These are phyloP conservation scores for Cavenderia fasciculata DNA, from an alignment of 78 protist species.

Conservation along the genomic window DNA sequence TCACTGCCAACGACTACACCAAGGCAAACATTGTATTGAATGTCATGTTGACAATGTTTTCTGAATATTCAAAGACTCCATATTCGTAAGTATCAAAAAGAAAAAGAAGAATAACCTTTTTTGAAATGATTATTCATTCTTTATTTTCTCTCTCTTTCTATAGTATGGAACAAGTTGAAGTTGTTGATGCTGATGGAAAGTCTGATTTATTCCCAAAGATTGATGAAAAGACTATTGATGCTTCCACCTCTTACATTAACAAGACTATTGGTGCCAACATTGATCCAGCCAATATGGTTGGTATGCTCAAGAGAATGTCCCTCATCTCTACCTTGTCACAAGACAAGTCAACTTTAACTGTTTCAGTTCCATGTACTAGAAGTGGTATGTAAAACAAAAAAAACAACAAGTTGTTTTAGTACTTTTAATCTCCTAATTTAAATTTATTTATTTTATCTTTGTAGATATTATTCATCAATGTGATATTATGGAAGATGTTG, in stretches of 20 bases:
- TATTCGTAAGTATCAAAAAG: conserved; percentile 53
- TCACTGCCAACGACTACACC: conserved; percentile 97
- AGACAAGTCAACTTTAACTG: conserved; percentile 29
- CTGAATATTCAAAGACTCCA: conserved; percentile 85
- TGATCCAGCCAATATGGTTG: conserved; percentile 22
- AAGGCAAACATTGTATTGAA: conserved; percentile 96
- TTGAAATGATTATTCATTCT: neutral
- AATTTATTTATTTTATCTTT: neutral
- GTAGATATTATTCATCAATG: conserved; percentile 97
- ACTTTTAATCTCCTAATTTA: conserved; percentile 14
- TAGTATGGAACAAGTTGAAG: conserved; percentile 84
- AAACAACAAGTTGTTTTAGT: too few species aligned
- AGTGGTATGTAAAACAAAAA: conserved; percentile 19
- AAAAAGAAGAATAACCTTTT: too few species aligned
- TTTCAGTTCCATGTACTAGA: conserved; percentile 40
- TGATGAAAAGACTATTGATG: conserved; percentile 19
- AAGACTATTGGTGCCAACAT: conserved; percentile 69
- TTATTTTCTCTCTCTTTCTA: neutral
- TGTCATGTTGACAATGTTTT: conserved; percentile 94
- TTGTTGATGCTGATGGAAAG: conserved; percentile 66
- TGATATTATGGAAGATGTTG: conserved; percentile 99
- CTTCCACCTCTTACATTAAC: conserved; percentile 60
- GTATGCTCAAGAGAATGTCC: conserved; percentile 73
- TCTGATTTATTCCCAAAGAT: conserved; percentile 42
- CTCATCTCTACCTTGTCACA: conserved; percentile 22